phyloP scores from a whole-genome alignment of 768 basidiomycete species.

The Psilocybe azurescens region DNA sequence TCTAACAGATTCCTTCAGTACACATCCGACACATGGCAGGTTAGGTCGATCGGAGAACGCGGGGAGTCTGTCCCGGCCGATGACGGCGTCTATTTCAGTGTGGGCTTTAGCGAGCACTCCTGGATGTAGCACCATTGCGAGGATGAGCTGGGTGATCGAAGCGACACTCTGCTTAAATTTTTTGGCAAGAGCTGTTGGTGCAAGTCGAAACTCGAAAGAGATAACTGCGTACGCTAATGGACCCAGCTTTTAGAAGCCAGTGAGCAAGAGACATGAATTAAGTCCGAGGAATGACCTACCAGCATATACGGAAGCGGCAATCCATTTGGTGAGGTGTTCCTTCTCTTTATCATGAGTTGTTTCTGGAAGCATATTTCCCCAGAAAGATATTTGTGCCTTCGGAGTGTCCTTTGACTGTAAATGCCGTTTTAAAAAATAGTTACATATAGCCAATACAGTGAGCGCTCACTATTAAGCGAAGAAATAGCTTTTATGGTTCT shows the following conservation, averaged over 20 bases:
- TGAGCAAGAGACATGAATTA: background rate
- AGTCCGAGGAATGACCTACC: background rate
- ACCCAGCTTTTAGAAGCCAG: background rate
- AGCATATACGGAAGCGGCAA: background rate
- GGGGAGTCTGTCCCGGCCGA: slow-evolving; percentile 31
- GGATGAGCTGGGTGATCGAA: background rate
- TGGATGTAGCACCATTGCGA: slow-evolving; percentile 15
- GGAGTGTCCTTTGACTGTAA: background rate
- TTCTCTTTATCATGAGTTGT: background rate
- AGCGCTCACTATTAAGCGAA: background rate
- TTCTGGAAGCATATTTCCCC: background rate
- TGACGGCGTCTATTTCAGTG: slow-evolving; percentile 30
- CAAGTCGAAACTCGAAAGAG: background rate
- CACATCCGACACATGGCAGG: slow-evolving; percentile 30
- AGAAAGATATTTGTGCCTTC: background rate
- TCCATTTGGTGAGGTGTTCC: background rate
- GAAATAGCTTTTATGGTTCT: background rate
- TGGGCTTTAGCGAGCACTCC: slow-evolving; percentile 26
- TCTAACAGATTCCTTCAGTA: slow-evolving; percentile 30
- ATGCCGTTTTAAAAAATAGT: background rate
- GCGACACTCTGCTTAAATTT: background rate
- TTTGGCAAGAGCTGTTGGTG: too few species aligned
- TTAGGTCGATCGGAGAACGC: slow-evolving; percentile 24
- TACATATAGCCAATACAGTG: background rate
- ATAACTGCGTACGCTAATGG: background rate